Base-by-base conservation (phyloP, 306 rosid genomes). In the Fagus crenata region DNA sequence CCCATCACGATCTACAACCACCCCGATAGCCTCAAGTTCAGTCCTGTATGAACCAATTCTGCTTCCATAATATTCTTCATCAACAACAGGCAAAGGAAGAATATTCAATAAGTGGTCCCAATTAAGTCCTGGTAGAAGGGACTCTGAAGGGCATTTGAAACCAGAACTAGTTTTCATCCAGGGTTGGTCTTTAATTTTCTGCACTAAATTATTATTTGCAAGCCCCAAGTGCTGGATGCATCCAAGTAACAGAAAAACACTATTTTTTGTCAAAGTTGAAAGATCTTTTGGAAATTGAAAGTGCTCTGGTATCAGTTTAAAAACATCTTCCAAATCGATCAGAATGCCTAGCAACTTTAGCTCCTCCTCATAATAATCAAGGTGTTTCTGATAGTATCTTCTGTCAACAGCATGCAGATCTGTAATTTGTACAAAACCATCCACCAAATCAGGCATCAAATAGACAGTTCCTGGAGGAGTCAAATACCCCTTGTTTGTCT, bases 381-480 rank as follows among this genome's bases (percentile, higher is more conserved):
- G 13, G 8, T 73, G 51, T 56, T 73, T 54, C 5, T 63, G 81
- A 51, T 71, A 70, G 74, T 22, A 63, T 2, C 49, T 65, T 71
- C 72, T 53, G 36, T 71, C 84, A 53, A 81, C 69, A 58, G 71
- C 33, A 7, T 58, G 42, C 42, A 76, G 74, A 41, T 53, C 35
- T 13, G 46, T 42, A 63, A 72, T 35, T 22, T 46, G 53, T 15
- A 60, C 76, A 71, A 51, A 72, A 40, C 35, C 6, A 28, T 72
- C 74, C 1, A 12, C 33, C 46, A 42, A 40, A 31, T 32, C 53
- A 61, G 81, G 65, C 12, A 5, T 56, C 49, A 81, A 53, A 2
- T 71, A 39, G 63, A 81, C 54, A 71, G 73, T 35, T 0, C 80
- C 77, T 54, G 42, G 68, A 2, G 84, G 74, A 75, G 80, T 46